Evolutionary conservation across 208 protist genomes (phyloP).

Genomic region (Crithidia mellificae): DNA sequence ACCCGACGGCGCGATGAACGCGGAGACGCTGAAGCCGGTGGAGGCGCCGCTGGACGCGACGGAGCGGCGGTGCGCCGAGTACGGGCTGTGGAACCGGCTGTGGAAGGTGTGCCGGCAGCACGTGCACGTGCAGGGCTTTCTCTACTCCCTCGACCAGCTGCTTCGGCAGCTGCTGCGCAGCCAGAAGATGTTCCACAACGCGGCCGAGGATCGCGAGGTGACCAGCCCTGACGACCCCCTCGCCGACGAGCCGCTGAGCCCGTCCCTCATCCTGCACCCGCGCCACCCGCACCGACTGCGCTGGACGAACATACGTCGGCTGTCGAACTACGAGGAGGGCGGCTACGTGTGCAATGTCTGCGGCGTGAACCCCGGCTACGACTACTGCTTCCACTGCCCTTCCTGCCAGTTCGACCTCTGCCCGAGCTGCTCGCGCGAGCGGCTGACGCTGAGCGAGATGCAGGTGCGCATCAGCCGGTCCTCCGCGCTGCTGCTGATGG

Average conservation of each 20-base stretch:
- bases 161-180: slow-evolving; percentile 34
- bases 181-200: slow-evolving; percentile 20
- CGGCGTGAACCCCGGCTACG: slow-evolving; percentile 41
- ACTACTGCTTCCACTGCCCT: slow-evolving; percentile 68
- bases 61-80: slow-evolving; percentile 31
- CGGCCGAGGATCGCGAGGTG: slow-evolving; percentile 33
- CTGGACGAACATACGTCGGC: slow-evolving; percentile 51
- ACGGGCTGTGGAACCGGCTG: slow-evolving; percentile 31
- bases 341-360: slow-evolving; percentile 72
- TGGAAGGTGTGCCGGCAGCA: slow-evolving; percentile 29
- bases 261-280: slow-evolving; percentile 54
- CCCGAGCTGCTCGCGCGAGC: slow-evolving; percentile 58
- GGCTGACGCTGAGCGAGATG: slow-evolving; percentile 43
- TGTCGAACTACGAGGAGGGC: slow-evolving; percentile 46
- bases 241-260: slow-evolving; percentile 26
- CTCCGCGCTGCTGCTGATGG: slow-evolving; percentile 23
- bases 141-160: slow-evolving; percentile 31
- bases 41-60: slow-evolving; percentile 37
- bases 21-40: slow-evolving; percentile 41
- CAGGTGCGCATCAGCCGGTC: slow-evolving; percentile 41
- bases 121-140: slow-evolving; percentile 25
- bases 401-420: slow-evolving; percentile 76
- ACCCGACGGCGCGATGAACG: slow-evolving; percentile 37
- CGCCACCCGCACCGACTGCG: slow-evolving; percentile 69
- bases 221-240: slow-evolving; percentile 28